Evolutionary conservation across 257 asterid genomes (phyloP), one percentile per base, ranked within the genome.

Genomic region (Primulina tabacum): DNA sequence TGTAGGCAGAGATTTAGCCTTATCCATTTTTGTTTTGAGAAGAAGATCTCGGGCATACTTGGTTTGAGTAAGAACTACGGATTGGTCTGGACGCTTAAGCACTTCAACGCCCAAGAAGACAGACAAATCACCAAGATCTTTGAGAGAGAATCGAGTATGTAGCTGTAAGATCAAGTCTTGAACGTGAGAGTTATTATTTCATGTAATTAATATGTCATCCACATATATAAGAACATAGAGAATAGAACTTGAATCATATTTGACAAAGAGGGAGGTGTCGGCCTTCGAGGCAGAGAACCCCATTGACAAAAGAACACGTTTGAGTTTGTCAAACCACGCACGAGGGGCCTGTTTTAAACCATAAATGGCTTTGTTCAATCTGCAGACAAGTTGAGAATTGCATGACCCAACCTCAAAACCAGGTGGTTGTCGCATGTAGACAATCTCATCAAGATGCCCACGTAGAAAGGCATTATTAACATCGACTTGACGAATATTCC

Each of bases 301-400:
- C 52, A 43, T 11, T 0, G 6, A 1, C 0, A 0, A 0, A 0
- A 43, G 5, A 10, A 1, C 6, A 12, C 0, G 1, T 0, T 4
- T 43, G 6, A 43, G n/a, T 10, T 43, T 11, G 0, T 43, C 17
- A 4, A 43, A 43, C 52, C 52, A 43, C 1, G 6, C 52, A 43
- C 6, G 52, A 12, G n/a, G 6, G 0, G 52, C 52, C 6, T 43
- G 52, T 43, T 43, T 43, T 0, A 43, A 2, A 0, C 52, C 26
- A 24, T 24, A 24, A 24, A 24, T 24, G 26, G 26, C 26, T 24
- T 24, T 24, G 1, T 24, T 1, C 52, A 43, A 12, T 3, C n/a
- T 11, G 1, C 52, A 43, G 0, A 43, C n/a, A 3, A 43, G 52
- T 0, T 2, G 6, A 0, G 52, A 38, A 0, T 0, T 10, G 1